Percentiles rank a stretch among this genome's conserved stretches.
phyloP scores from a whole-genome alignment of 1,284 basidiomycete species.

The Rhizoctonia solani region DNA sequence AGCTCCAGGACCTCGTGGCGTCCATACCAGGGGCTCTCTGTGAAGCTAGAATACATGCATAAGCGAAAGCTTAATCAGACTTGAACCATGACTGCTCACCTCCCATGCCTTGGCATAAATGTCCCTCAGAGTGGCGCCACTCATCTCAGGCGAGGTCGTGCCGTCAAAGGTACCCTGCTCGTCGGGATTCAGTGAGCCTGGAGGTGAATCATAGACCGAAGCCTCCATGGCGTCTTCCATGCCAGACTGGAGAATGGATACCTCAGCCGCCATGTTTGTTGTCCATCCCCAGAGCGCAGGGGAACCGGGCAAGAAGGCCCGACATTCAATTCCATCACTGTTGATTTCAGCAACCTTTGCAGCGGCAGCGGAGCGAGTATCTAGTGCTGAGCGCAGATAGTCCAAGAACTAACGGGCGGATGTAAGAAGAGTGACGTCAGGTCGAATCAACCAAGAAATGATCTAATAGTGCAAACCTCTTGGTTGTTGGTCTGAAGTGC shows the following conservation, averaged over 20 bases:
- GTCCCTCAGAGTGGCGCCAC: slow-evolving; percentile 29
- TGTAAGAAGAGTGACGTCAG: slow-evolving; percentile 9
- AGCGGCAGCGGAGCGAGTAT: slow-evolving; percentile 22
- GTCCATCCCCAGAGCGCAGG: slow-evolving; percentile 34
- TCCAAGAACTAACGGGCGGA: slow-evolving; percentile 20
- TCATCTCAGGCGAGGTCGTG: slow-evolving; percentile 28
- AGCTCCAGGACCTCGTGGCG: slow-evolving; percentile 23
- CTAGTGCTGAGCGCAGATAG: slow-evolving; percentile 22
- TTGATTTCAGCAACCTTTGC: slow-evolving; percentile 26
- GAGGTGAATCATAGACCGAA: slow-evolving; percentile 27
- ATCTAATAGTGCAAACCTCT: slow-evolving; percentile 12
- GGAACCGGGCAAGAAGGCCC: slow-evolving; percentile 31
- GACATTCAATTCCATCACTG: slow-evolving; percentile 27
- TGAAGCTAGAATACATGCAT: slow-evolving; percentile 9
- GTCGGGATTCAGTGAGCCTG: not conserved
- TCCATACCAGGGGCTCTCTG: slow-evolving; percentile 31
- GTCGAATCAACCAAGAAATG: slow-evolving; percentile 4
- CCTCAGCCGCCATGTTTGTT: slow-evolving; percentile 23
- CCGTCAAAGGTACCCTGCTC: slow-evolving; percentile 12
- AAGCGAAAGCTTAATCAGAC: not conserved
- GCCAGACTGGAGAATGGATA: slow-evolving; percentile 22
- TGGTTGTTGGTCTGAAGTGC: slow-evolving; percentile 32
- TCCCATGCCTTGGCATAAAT: slow-evolving; percentile 35
- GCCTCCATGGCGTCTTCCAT: slow-evolving; percentile 19
- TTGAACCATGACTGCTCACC: not conserved